Base-by-base conservation (phyloP, 371 early-diverging fungal genomes). In the Rhizopus delemar region DNA sequence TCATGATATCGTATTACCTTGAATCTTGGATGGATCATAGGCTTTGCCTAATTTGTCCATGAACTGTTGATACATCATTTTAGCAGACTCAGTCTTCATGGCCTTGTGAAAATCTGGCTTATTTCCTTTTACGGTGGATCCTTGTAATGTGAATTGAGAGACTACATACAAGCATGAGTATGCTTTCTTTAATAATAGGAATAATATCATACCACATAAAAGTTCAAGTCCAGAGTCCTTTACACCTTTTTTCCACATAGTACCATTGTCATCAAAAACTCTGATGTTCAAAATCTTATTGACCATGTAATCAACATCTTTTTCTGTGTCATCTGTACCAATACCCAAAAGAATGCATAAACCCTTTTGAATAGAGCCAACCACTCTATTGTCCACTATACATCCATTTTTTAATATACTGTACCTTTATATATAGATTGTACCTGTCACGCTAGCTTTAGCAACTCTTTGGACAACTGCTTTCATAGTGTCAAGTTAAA, bases 31-130 rank as follows among this genome's bases (percentile, higher is more conserved):
- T 7, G 81, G 69, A 15, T 78, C 70, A 66, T 91, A 91, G 4
- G 79, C 76, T 41, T 76, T 64, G n/a, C 85, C 82, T 52, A 96
- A 53, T 48, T 86, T 84, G 28, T 68, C 68, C 43, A 96, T 68
- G 59, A 96, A 93, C 31, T 73, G 65, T 8, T 81, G 69, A 69
- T 94, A 96, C 71, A 91, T 81, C 8, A 73, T 78, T 33, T 78
- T 82, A n/a, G 93, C 86, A 5, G 67, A 54, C 0, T 73, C 81
- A 0, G 87, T 73, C 56, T 87, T 87, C 94, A 94, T 94, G 11
- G 94, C 90, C 33, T 75, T 56, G 62, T 93, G 94, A 61, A 96
- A 96, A 69, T 93, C 94, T 7, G 94, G 96, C 62, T 95, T 95
- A 46, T 84, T 86, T 11, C 91, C 88, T 73, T 93, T 92, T 34